Evolutionary conservation across 306 rosid species (phyloP).

Genomic region (Fragaria iinumae): DNA sequence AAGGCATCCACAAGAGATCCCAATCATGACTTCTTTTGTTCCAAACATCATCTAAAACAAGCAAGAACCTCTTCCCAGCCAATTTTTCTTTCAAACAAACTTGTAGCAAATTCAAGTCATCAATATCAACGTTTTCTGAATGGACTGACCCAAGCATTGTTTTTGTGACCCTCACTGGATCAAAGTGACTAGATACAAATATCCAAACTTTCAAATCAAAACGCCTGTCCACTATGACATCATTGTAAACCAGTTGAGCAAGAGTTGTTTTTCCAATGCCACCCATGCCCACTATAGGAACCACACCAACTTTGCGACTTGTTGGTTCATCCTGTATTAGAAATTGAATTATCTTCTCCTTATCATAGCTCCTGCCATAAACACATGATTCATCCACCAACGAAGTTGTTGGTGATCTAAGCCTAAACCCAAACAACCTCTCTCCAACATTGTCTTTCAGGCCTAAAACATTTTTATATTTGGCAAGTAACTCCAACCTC

Average conservation of each 20-base stretch:
- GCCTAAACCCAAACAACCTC: slow-evolving; percentile 13
- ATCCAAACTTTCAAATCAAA: slow-evolving; percentile 30
- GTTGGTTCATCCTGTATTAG: slow-evolving; percentile 18
- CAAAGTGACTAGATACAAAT: slow-evolving; percentile 34
- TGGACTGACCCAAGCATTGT: slow-evolving; percentile 33
- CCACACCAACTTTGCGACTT: slow-evolving; percentile 13
- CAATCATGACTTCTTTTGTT: slow-evolving; percentile 40
- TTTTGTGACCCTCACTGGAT: slow-evolving; percentile 38
- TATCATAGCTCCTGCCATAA: slow-evolving; percentile 41
- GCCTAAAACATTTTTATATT: slow-evolving; percentile 39
- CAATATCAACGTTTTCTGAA: slow-evolving; percentile 20
- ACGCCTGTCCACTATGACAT: slow-evolving; percentile 1
- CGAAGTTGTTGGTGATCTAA: slow-evolving; percentile 39
- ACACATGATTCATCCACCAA: slow-evolving; percentile 44
- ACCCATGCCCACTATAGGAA: slow-evolving; percentile 28
- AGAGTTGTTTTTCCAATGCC: slow-evolving; percentile 51
- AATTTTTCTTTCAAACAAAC: slow-evolving; percentile 33
- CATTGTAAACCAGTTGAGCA: slow-evolving; percentile 32
- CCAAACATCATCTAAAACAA: slow-evolving; percentile 49
- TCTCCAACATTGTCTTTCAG: slow-evolving; percentile 35
- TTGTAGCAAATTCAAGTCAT: slow-evolving; percentile 52
- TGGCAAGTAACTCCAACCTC: slow-evolving; percentile 36
- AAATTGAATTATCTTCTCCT: slow-evolving; percentile 25
- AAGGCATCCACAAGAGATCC: slow-evolving; percentile 43
- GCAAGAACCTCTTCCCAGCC: slow-evolving; percentile 34